These are phyloP conservation scores for Xylaria sp. DNA, from an alignment of 2,329 filamentous ascomycete genomes.

Conservation along the genomic window DNA sequence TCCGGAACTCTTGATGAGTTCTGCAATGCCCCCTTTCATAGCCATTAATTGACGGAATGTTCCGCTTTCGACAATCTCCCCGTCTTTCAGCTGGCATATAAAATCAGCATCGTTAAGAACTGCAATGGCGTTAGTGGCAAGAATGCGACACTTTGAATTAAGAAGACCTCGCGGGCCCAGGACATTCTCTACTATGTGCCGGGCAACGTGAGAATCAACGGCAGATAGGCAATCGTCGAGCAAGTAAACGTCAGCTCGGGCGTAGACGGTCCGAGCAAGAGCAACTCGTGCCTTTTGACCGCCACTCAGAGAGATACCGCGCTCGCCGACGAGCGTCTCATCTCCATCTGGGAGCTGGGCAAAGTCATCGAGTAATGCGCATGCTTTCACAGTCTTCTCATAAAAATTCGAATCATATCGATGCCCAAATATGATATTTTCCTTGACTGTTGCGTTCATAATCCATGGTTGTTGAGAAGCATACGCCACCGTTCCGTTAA, in stretches of 20 bases:
- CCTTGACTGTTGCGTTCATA: constrained; percentile 95
- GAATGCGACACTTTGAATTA: constrained; percentile 82
- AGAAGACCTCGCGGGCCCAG: constrained; percentile 85
- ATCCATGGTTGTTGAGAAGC: constrained; percentile 95
- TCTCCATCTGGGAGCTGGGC: constrained; percentile 92
- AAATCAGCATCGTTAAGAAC: constrained; percentile 89
- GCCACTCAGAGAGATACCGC: constrained; percentile 93
- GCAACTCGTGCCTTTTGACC: constrained; percentile 95
- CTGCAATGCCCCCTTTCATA: constrained; percentile 89
- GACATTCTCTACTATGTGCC: constrained; percentile 93
- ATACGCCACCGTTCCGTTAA: constrained; percentile 86
- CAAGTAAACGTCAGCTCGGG: constrained; percentile 93
- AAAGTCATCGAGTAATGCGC: constrained; percentile 90
- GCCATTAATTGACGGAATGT: constrained; percentile 91
- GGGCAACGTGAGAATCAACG: constrained; percentile 96
- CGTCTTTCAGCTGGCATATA: constrained; percentile 83
- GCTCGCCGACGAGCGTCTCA: constrained; percentile 94
- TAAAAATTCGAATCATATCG: constrained; percentile 94
- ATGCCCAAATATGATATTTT: constrained; percentile 97
- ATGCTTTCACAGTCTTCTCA: constrained; percentile 88
- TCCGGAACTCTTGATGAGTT: constrained; percentile 78
- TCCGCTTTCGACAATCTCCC: constrained; percentile 82
- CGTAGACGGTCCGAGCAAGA: constrained; percentile 92
- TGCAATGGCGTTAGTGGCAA: constrained; percentile 94
- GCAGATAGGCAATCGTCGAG: constrained; percentile 94